Evolutionary conservation across 2,329 filamentous ascomycete species (phyloP).

Genomic region (Aspergillus quadrilineatus): DNA sequence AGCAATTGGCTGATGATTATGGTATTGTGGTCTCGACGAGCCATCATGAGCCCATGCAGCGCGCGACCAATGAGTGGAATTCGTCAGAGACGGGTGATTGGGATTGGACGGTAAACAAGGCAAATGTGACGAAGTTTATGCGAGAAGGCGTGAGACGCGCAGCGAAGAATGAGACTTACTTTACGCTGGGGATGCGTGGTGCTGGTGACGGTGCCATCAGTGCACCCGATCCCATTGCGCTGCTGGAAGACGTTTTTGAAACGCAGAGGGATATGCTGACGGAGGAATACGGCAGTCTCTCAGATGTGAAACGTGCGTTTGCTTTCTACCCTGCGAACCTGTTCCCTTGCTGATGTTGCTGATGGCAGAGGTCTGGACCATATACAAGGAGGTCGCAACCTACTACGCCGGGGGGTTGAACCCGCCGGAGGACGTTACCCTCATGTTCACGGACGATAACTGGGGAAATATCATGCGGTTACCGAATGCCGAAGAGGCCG

Average conservation of each 20-base stretch:
- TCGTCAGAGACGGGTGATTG: neutral
- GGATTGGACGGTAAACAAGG: neutral
- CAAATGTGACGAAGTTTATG: neutral
- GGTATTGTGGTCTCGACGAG: neutral
- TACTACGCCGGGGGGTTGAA: neutral
- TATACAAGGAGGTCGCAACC: neutral
- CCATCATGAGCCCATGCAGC: conserved; percentile 1
- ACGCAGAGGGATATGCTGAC: neutral
- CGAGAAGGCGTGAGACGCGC: neutral
- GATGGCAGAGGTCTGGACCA: neutral
- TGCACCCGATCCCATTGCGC: neutral
- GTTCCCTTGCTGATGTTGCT: neutral
- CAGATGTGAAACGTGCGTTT: neutral
- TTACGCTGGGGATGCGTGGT: neutral
- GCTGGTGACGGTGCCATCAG: neutral
- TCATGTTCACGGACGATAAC: neutral
- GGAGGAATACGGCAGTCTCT: neutral
- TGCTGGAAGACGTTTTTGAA: neutral
- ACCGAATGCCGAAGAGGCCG: neutral
- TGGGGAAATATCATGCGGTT: neutral
- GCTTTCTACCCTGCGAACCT: neutral
- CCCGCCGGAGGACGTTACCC: neutral
- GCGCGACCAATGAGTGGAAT: neutral
- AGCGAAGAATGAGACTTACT: neutral
- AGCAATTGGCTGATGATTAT: neutral